A percentile compares a stretch with the other conserved stretches of the same genome.
Evolutionary conservation across 805 yeast species (phyloP).

Genomic region (Yueomyces sp.): DNA sequence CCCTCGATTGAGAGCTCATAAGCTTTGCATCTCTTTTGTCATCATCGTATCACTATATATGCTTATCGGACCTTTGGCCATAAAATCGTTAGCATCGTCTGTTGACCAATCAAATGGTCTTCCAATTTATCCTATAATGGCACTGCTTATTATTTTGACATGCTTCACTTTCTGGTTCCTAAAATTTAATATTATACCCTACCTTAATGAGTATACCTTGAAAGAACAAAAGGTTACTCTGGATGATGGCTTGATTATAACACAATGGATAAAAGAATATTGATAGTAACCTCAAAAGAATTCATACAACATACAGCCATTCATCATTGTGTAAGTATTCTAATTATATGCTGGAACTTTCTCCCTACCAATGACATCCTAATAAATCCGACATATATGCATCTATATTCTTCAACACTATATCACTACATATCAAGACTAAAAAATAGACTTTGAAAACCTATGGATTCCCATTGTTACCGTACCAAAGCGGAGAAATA

Average conservation of each 20-base stretch:
- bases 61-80: constrained; percentile 31
- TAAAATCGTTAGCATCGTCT: constrained; percentile 2
- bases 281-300: neutral
- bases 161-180: constrained; percentile 45
- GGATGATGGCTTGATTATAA: constrained; percentile 46
- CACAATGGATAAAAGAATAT: constrained; percentile 30
- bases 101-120: constrained; percentile 13
- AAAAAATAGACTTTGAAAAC: too few relatives aligned
- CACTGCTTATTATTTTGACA: constrained; percentile 27
- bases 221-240: constrained; percentile 28
- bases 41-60: constrained; percentile 32
- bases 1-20: too few relatives aligned
- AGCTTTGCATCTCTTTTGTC: too few relatives aligned
- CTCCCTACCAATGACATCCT: too few relatives aligned
- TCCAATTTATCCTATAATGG: constrained; percentile 29
- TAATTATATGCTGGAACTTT: too few relatives aligned
- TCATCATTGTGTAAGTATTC: too few relatives aligned
- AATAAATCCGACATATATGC: too few relatives aligned
- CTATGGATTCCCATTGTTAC: too few relatives aligned
- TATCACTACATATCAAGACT: too few relatives aligned
- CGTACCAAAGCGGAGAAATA: too few relatives aligned
- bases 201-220: constrained; percentile 32
- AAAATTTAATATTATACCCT: constrained; percentile 37
- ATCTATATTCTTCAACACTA: too few relatives aligned
- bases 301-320: too few relatives aligned